phyloP scores from a whole-genome alignment of 2,329 filamentous ascomycete genomes.

The Xylariaceae sp. region DNA sequence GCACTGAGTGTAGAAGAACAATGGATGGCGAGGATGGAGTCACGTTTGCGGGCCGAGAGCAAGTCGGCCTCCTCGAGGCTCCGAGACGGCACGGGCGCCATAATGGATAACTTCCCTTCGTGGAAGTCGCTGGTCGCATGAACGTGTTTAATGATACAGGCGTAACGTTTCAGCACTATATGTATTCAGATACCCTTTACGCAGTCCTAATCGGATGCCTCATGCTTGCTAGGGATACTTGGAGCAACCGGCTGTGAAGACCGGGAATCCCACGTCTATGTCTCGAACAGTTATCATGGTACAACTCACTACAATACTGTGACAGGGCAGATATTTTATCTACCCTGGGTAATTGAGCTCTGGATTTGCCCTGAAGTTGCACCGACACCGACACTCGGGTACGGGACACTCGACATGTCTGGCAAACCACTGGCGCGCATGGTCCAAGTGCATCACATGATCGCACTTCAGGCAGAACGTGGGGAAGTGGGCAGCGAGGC shows the following conservation, averaged over 20 bases:
- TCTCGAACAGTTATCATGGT: background rate
- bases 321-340: no score
- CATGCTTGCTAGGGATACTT: no score
- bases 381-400: conserved; percentile 61
- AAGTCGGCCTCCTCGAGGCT: conserved; percentile 20
- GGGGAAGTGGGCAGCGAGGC: conserved; percentile 54
- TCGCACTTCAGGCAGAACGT: conserved; percentile 65
- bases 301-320: no score
- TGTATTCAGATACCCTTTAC: no score
- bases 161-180: no score
- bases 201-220: background rate
- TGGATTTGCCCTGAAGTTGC: conserved; percentile 55
- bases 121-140: no score
- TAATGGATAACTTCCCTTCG: conserved; percentile 22
- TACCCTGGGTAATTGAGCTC: conserved; percentile 48
- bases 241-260: no score
- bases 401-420: conserved; percentile 62
- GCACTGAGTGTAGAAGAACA: conserved; percentile 49
- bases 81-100: background rate
- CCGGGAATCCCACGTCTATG: no score
- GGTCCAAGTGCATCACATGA: conserved; percentile 62
- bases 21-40: conserved; percentile 54
- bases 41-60: conserved; percentile 31
- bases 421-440: conserved; percentile 61
- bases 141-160: no score